A percentile compares a stretch with the other conserved stretches of the same genome.
phyloP scores from a whole-genome alignment of 805 yeast species.

The Saccharomycopsis fibuligera region DNA sequence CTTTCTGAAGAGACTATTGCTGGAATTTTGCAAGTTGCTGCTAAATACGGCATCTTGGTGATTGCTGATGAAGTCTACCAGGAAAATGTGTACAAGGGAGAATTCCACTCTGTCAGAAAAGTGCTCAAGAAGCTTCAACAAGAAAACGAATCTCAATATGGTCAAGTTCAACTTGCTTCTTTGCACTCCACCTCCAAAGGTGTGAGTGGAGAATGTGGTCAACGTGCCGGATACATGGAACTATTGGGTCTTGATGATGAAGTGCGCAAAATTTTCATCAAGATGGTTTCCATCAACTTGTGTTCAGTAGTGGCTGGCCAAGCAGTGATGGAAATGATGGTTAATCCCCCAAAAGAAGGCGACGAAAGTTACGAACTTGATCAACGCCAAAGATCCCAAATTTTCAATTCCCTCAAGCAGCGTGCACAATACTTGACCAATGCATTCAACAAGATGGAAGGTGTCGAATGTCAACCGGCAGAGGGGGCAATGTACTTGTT shows the following conservation, averaged over 20 bases:
- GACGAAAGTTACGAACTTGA: constrained; percentile 69
- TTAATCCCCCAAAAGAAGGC: constrained; percentile 79
- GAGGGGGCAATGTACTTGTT: constrained; percentile 97
- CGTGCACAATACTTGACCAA: constrained; percentile 62
- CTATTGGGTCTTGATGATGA: constrained; percentile 71
- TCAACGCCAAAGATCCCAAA: constrained; percentile 51
- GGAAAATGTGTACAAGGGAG: constrained; percentile 77
- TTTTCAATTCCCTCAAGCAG: constrained; percentile 53
- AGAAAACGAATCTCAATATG: constrained; percentile 44
- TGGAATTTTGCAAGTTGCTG: constrained; percentile 71
- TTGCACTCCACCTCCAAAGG: constrained; percentile 98
- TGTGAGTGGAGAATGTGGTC: constrained; percentile 97
- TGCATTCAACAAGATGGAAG: constrained; percentile 73
- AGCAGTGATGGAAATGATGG: constrained; percentile 87
- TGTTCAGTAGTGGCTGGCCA: constrained; percentile 97
- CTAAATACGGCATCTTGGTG: constrained; percentile 74
- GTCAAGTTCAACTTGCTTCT: constrained; percentile 81
- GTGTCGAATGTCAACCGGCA: constrained; percentile 81
- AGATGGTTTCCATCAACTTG: constrained; percentile 82
- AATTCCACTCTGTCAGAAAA: constrained; percentile 79
- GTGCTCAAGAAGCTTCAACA: constrained; percentile 61
- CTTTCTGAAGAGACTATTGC: constrained; percentile 59
- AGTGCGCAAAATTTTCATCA: constrained; percentile 64
- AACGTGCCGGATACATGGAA: constrained; percentile 99
- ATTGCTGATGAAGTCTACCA: constrained; percentile 99